These are phyloP conservation scores for Davidsoniella eucalypti DNA, from an alignment of 2,329 filamentous ascomycete genomes.

Conservation along the genomic window DNA sequence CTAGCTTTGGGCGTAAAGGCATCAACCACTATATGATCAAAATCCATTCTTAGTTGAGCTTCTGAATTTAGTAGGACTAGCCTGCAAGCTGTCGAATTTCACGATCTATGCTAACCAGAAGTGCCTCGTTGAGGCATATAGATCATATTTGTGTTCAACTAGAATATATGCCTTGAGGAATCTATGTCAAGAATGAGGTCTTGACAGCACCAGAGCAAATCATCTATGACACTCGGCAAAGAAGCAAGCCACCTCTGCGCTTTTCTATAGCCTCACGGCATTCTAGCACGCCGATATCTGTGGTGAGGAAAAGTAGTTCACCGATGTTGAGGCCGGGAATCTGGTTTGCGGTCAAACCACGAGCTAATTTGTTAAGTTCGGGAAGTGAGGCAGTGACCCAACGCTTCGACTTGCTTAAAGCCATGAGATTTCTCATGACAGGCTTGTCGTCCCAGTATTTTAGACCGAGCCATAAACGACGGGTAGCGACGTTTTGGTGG, in stretches of 20 bases:
- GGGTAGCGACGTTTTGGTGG: conserved; percentile 51
- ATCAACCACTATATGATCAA: not conserved
- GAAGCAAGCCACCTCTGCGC: conserved; percentile 61
- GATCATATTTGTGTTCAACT: not conserved
- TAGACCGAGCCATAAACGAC: conserved; percentile 72
- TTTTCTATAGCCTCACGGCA: conserved; percentile 65
- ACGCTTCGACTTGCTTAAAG: conserved; percentile 61
- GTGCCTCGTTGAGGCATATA: not conserved
- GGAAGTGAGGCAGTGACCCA: conserved; percentile 47
- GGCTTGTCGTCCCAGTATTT: conserved; percentile 81
- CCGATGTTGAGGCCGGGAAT: conserved; percentile 62
- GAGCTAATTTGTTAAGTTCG: conserved; percentile 47
- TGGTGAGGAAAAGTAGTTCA: conserved; percentile 68
- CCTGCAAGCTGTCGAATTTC: too few species aligned
- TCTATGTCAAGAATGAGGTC: not conserved
- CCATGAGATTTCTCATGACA: conserved; percentile 49
- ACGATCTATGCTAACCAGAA: too few species aligned
- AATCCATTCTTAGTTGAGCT: too few species aligned
- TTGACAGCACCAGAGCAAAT: too few species aligned
- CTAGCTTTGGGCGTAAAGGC: too few species aligned
- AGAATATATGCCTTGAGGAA: not conserved
- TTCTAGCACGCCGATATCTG: conserved; percentile 65
- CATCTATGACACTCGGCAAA: conserved; percentile 48
- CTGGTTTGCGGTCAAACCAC: conserved; percentile 47
- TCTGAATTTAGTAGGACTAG: not conserved